phyloP scores from a whole-genome alignment of 176 grass and related monocot genomes.

The Phoenix dactylifera region DNA sequence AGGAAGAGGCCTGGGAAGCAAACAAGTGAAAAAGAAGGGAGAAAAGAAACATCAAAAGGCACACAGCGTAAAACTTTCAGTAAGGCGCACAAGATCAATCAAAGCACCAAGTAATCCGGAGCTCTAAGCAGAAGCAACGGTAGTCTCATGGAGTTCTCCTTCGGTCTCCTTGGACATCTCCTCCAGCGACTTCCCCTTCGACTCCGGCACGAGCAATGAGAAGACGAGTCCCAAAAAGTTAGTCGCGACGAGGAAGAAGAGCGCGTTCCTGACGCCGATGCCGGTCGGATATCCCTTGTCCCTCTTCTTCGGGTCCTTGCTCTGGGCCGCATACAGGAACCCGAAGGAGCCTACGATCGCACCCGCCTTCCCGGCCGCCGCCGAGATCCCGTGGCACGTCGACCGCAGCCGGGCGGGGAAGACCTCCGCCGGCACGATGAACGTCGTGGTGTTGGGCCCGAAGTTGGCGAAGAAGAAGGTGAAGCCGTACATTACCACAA shows the following conservation, averaged over 20 bases:
- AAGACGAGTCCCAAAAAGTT: conserved; percentile 46
- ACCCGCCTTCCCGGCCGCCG: conserved; percentile 41
- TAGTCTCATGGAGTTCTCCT: background rate
- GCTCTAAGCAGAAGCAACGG: too few species aligned
- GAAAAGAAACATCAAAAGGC: too few species aligned
- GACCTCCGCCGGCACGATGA: conserved; percentile 65
- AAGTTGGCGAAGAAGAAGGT: conserved; percentile 62
- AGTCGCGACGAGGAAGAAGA: conserved; percentile 48
- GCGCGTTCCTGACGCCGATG: conserved; percentile 53
- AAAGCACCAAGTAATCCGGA: too few species aligned
- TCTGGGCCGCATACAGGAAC: conserved; percentile 58
- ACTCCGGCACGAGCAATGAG: conserved; percentile 47
- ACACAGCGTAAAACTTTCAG: too few species aligned
- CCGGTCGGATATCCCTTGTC: conserved; percentile 34
- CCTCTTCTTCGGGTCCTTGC: conserved; percentile 16
- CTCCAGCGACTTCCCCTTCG: conserved; percentile 53
- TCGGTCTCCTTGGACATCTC: conserved; percentile 48
- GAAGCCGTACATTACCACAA: conserved; percentile 52
- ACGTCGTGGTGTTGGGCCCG: conserved; percentile 40
- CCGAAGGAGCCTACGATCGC: conserved; percentile 69
- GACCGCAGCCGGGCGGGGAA: conserved; percentile 67
- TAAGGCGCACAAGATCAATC: too few species aligned
- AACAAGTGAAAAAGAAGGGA: too few species aligned
- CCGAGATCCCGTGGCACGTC: conserved; percentile 65
- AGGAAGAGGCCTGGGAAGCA: too few species aligned